Conservation (phyloP, 768 basidiomycete species). For the Boletellus emodensis region DNA sequence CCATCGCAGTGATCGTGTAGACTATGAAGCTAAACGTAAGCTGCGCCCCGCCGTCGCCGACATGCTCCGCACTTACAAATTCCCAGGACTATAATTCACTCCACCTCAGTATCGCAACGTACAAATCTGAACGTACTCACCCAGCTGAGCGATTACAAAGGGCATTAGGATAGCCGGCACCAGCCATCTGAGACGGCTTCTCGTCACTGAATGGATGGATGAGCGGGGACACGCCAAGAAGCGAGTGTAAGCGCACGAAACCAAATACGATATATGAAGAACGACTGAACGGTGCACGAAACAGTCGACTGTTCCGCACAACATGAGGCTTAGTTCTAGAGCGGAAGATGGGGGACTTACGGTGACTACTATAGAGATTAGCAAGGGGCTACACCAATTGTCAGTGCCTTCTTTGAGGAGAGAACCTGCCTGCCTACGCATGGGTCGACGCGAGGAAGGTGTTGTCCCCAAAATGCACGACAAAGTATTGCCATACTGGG, state of each 20-base stretch:
- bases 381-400: conserved; percentile 12
- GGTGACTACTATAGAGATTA: conserved; percentile 20
- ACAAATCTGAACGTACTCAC: neutral
- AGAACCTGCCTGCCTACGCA: conserved; percentile 14
- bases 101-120: conserved; percentile 1
- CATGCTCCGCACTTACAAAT: conserved; percentile 5
- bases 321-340: conserved; percentile 13
- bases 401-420: conserved; percentile 8
- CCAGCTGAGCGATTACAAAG: conserved; percentile 17
- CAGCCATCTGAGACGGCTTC: conserved; percentile 15
- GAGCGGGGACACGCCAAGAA: neutral
- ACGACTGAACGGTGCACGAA: conserved; percentile 20
- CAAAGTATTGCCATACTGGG: conserved; percentile 22
- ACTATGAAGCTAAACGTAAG: conserved; percentile 12
- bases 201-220: conserved; percentile 9
- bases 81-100: conserved; percentile 11
- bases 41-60: neutral
- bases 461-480: conserved; percentile 20
- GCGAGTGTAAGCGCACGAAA: conserved; percentile 8
- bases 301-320: conserved; percentile 14
- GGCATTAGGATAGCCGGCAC: conserved; percentile 15
- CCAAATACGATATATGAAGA: conserved; percentile 27
- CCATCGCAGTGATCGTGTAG: conserved; percentile 15
- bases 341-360: conserved; percentile 8
- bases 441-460: conserved; percentile 13